Percentiles rank a stretch among this genome's conserved stretches.
Evolutionary conservation across 768 basidiomycete species (phyloP).

Genomic region (Suillus sp.): DNA sequence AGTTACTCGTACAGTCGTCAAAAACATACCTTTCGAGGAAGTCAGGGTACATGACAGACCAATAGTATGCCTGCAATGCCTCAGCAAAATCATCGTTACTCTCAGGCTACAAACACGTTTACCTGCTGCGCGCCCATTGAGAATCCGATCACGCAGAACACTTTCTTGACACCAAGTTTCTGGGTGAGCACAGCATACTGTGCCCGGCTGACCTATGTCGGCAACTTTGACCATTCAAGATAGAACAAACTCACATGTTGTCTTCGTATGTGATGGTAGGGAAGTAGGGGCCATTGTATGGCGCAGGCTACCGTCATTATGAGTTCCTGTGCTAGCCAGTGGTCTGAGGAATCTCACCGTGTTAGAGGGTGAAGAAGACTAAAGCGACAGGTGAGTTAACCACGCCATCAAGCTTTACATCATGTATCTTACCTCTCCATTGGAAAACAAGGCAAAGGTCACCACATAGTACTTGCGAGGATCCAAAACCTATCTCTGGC

Average conservation of each 20-base stretch:
- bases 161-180: conserved; percentile 44
- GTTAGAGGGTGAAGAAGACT: conserved; percentile 67
- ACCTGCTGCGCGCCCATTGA: conserved; percentile 63
- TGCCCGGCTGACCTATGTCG: conserved; percentile 43
- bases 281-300: conserved; percentile 63
- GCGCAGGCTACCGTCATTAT: conserved; percentile 42
- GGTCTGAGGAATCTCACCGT: conserved; percentile 27
- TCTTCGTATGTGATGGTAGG: conserved; percentile 57
- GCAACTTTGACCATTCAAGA: not conserved
- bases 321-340: not conserved
- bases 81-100: not conserved
- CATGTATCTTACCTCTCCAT: conserved; percentile 50
- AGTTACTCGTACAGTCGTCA: not conserved
- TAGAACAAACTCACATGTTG: conserved; percentile 46
- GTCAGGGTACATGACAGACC: conserved; percentile 58
- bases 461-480: conserved; percentile 55
- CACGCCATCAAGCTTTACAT: not conserved
- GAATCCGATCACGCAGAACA: conserved; percentile 53
- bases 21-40: conserved; percentile 46
- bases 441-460: conserved; percentile 59
- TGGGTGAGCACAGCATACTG: conserved; percentile 56
- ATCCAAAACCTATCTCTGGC: conserved; percentile 43
- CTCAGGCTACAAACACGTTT: not conserved
- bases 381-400: not conserved
- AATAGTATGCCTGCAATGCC: conserved; percentile 50